Evolutionary conservation across 2,329 filamentous ascomycete species (phyloP).

Genomic region (Thermothelomyces thermophilus): DNA sequence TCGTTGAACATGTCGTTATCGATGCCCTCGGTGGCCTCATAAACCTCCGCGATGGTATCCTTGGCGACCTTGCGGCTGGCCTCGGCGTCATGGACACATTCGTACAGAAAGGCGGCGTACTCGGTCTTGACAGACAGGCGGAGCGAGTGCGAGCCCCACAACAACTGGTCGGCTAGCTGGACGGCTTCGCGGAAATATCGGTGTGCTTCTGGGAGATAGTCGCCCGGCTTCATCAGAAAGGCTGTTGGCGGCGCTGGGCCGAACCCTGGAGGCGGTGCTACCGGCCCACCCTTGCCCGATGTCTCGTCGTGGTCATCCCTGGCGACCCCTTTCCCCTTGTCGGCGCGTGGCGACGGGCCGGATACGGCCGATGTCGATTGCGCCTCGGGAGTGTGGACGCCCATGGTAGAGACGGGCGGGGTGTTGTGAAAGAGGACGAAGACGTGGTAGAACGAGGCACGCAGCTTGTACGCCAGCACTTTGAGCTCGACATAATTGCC

Average conservation of each 20-base stretch:
- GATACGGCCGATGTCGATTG: conserved; percentile 30
- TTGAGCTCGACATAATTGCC: conserved; percentile 74
- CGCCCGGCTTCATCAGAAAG: conserved; percentile 69
- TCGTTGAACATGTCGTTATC: conserved; percentile 94
- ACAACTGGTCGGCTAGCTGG: conserved; percentile 62
- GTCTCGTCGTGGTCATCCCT: conserved; percentile 37
- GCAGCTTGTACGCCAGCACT: conserved; percentile 83
- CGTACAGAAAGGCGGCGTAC: conserved; percentile 87
- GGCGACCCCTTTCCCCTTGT: conserved; percentile 47
- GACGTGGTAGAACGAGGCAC: conserved; percentile 92
- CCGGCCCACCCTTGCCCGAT: conserved; percentile 49
- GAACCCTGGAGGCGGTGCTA: conserved; percentile 52
- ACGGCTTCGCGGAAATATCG: conserved; percentile 75
- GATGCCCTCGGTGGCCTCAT: conserved; percentile 85
- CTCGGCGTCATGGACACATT: conserved; percentile 78
- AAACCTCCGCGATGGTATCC: conserved; percentile 81
- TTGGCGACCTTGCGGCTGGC: conserved; percentile 71
- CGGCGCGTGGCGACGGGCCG: conserved; percentile 30
- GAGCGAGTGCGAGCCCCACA: conserved; percentile 85
- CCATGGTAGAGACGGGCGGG: conserved; percentile 63
- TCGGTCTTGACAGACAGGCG: conserved; percentile 87
- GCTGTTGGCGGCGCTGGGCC: conserved; percentile 49
- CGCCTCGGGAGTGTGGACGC: conserved; percentile 43
- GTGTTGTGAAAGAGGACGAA: conserved; percentile 95
- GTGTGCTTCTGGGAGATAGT: conserved; percentile 79